Percentiles rank a stretch among this genome's conserved stretches.
phyloP scores from a whole-genome alignment of 192 early-diverging fungal genomes.

The Coemansia sp. region DNA sequence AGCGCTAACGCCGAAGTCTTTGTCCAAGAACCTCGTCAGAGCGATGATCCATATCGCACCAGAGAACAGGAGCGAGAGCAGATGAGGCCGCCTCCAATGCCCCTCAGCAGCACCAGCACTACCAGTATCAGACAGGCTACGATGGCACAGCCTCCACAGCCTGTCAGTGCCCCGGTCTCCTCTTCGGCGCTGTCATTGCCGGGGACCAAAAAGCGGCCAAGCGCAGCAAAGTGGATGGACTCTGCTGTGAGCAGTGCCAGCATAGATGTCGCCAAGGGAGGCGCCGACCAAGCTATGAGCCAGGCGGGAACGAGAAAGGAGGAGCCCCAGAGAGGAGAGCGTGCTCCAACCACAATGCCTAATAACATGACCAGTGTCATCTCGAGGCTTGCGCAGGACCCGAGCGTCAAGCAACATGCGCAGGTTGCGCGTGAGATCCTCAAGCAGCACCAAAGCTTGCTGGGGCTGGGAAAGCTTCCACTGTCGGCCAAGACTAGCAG shows the following conservation, averaged over 20 bases:
- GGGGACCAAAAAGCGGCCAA: not conserved
- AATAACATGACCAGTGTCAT: not conserved
- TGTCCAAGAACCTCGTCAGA: not conserved
- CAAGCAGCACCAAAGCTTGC: constrained; percentile 27
- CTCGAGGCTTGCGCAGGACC: constrained; percentile 22
- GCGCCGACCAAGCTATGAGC: not conserved
- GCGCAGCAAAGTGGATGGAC: constrained; percentile 5
- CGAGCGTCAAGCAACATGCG: constrained; percentile 27
- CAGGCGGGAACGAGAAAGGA: not conserved
- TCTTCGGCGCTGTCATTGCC: not conserved
- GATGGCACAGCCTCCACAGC: not conserved
- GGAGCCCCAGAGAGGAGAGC: not conserved
- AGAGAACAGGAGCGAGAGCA: not conserved
- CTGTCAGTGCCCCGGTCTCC: not conserved
- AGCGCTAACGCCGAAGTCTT: not conserved
- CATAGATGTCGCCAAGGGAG: not conserved
- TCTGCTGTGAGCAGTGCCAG: not conserved
- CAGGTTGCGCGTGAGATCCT: constrained; percentile 33
- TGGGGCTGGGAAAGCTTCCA: constrained; percentile 12
- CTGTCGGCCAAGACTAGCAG: not conserved
- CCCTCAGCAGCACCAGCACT: not conserved
- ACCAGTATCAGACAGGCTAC: not conserved
- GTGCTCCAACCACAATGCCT: not conserved
- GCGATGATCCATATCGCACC: not conserved
- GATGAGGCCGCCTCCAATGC: not conserved